Evolutionary conservation across 1,284 basidiomycete genomes (phyloP).

Genomic region (Malassezia sympodialis): DNA sequence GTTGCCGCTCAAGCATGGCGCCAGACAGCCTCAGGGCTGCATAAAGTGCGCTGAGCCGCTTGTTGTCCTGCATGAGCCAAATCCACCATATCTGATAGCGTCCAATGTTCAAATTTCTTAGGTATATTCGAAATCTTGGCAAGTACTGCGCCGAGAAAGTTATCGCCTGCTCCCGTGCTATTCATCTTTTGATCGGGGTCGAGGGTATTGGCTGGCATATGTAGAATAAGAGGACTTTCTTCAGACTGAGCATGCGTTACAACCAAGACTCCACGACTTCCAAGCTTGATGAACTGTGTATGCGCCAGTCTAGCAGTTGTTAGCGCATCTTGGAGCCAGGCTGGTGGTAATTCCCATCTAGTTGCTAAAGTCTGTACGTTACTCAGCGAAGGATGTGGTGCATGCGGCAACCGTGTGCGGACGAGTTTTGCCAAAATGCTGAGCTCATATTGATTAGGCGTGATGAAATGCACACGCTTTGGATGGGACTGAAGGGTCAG

Average conservation of each 20-base stretch:
- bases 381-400: slow-evolving; percentile 4
- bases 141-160: slow-evolving; percentile 36
- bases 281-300: slow-evolving; percentile 11
- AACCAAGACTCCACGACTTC: slow-evolving; percentile 19
- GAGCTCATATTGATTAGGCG: slow-evolving; percentile 14
- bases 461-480: slow-evolving; percentile 40
- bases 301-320: not conserved
- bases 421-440: not conserved
- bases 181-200: slow-evolving; percentile 20
- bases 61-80: slow-evolving; percentile 2
- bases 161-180: slow-evolving; percentile 45
- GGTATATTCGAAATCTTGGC: slow-evolving; percentile 8
- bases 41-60: not conserved
- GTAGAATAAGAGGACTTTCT: not conserved
- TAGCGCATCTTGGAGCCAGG: slow-evolving; percentile 15
- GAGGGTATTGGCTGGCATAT: slow-evolving; percentile 21
- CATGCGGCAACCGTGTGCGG: not conserved
- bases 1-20: not conserved
- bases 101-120: not conserved
- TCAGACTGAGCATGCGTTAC: slow-evolving; percentile 4
- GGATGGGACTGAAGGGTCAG: slow-evolving; percentile 15
- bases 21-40: slow-evolving; percentile 5
- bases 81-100: not conserved
- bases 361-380: slow-evolving; percentile 9
- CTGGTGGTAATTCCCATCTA: slow-evolving; percentile 14